Conservation (phyloP, 805 yeast genomes). For the Sungouiozyma ichnusensis region DNA sequence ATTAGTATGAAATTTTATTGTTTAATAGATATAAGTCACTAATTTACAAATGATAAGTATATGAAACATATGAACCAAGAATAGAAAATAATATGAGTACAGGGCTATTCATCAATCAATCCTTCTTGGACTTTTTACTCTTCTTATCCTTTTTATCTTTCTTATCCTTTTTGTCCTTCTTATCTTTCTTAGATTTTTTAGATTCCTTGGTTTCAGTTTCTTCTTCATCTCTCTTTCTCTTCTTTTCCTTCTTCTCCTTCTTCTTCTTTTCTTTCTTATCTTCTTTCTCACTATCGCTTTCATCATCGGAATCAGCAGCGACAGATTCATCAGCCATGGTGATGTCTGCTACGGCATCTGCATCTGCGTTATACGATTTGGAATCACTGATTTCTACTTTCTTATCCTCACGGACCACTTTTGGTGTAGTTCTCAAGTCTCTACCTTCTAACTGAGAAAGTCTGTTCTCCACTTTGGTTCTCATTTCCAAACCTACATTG, state of each 20-base stretch:
- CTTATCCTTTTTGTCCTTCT: constrained; percentile 22
- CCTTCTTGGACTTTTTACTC: constrained; percentile 27
- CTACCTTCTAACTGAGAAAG: constrained; percentile 93
- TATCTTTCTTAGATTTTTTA: constrained; percentile 30
- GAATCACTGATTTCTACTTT: constrained; percentile 82
- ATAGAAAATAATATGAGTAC: background rate
- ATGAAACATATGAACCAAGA: background rate
- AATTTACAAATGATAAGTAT: constrained; percentile 13
- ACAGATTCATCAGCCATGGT: constrained; percentile 32
- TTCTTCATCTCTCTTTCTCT: constrained; percentile 25
- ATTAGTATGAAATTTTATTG: constrained; percentile 1
- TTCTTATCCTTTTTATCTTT: constrained; percentile 25
- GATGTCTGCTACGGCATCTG: constrained; percentile 70
- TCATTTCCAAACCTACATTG: constrained; percentile 80
- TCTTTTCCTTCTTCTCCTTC: constrained; percentile 30
- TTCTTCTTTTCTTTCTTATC: constrained; percentile 29
- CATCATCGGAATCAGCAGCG: constrained; percentile 29
- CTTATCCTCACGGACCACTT: constrained; percentile 69
- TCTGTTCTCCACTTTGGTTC: constrained; percentile 91
- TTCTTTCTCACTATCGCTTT: constrained; percentile 32
- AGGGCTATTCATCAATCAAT: background rate
- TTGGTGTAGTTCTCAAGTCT: constrained; percentile 83
- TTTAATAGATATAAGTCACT: constrained; percentile 6
- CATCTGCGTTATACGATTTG: constrained; percentile 87
- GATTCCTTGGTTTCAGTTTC: constrained; percentile 24